Percentiles rank a stretch among this genome's conserved stretches.
phyloP scores from a whole-genome alignment of 257 asterid genomes.

The Plantago major region DNA sequence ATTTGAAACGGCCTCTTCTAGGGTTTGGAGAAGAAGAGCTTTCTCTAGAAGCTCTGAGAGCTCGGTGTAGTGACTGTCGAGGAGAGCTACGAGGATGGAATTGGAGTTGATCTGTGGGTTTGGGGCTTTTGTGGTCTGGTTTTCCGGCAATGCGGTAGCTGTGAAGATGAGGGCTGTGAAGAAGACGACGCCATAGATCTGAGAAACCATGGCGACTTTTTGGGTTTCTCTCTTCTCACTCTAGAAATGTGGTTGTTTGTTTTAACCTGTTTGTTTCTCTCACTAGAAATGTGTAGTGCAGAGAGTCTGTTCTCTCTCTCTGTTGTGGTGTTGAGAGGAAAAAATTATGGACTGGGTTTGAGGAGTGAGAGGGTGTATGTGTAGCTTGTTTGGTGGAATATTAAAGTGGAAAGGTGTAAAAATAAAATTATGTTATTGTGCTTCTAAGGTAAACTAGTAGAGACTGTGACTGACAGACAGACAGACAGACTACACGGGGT shows the following conservation, averaged over 20 bases:
- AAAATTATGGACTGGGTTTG: constrained; percentile 36
- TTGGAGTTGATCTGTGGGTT: constrained; percentile 61
- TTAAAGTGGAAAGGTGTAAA: constrained; percentile 26
- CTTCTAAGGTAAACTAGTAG: too few relatives aligned
- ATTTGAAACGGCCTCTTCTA: constrained; percentile 66
- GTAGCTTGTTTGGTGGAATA: constrained; percentile 58
- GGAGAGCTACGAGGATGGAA: constrained; percentile 80
- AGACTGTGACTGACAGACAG: too few relatives aligned
- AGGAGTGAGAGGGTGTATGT: constrained; percentile 23
- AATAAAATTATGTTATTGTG: too few relatives aligned
- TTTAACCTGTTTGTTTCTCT: constrained; percentile 3
- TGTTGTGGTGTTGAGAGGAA: constrained; percentile 12
- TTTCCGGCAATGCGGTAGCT: constrained; percentile 58
- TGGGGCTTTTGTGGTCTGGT: constrained; percentile 20
- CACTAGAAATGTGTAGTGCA: too few relatives aligned
- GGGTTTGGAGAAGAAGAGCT: constrained; percentile 73
- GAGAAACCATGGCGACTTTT: constrained; percentile 65
- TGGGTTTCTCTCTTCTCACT: constrained; percentile 35
- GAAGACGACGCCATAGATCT: constrained; percentile 68
- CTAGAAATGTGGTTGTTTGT: constrained; percentile 10
- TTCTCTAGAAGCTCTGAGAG: constrained; percentile 90
- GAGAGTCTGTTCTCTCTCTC: not conserved
- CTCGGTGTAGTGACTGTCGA: constrained; percentile 90
- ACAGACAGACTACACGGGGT: not conserved
- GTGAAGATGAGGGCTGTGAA: constrained; percentile 23